phyloP scores from a whole-genome alignment of 495 filamentous ascomycete genomes.

The Aspergillus avenaceus region DNA sequence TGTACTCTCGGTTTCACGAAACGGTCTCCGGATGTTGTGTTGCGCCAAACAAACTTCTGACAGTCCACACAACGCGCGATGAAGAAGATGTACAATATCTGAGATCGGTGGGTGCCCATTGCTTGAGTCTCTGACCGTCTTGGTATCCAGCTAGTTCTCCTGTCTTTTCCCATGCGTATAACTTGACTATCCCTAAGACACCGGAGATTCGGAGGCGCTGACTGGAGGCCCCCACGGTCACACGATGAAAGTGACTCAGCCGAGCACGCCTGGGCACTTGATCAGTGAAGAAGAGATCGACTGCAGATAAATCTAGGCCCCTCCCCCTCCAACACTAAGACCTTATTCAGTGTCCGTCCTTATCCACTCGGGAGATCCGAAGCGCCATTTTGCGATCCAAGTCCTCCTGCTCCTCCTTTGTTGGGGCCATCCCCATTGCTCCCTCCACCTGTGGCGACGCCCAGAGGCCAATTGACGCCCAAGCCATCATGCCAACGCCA shows the following conservation, averaged over 20 bases:
- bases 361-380: constrained; percentile 37
- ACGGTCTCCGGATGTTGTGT: constrained; percentile 23
- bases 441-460: constrained; percentile 58
- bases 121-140: neutral
- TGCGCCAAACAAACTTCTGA: constrained; percentile 23
- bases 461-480: constrained; percentile 56
- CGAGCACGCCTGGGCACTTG: neutral
- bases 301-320: neutral
- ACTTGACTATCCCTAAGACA: neutral
- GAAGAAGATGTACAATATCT: neutral
- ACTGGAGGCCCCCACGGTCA: neutral
- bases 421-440: constrained; percentile 58
- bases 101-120: neutral
- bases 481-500: constrained; percentile 62
- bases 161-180: neutral
- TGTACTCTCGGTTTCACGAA: constrained; percentile 21
- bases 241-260: constrained; percentile 1
- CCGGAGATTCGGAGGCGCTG: neutral
- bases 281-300: neutral
- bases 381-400: constrained; percentile 49
- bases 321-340: neutral
- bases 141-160: neutral
- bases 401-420: constrained; percentile 55
- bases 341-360: constrained; percentile 17
- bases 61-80: constrained; percentile 11